These are phyloP conservation scores for Dictyostelium citrinum DNA, from an alignment of 78 protist genomes.

Conservation along the genomic window DNA sequence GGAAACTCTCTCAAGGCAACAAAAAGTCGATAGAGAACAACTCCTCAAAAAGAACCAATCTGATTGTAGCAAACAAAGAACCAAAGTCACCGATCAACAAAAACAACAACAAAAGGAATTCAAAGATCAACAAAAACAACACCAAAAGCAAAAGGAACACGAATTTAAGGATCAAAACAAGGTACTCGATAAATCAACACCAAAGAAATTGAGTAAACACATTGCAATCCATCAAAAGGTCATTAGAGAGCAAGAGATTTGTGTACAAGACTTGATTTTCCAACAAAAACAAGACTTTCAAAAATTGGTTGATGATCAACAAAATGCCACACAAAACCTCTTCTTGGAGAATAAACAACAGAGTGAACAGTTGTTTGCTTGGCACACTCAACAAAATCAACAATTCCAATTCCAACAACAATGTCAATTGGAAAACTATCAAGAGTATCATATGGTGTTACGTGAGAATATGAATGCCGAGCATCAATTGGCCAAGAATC, in stretches of 20 bases:
- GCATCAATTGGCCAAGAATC: conserved; percentile 22
- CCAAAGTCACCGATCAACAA: conserved; percentile 34
- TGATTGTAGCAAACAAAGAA: conserved; percentile 34
- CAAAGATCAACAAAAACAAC: conserved; percentile 68
- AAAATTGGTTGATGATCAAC: conserved; percentile 58
- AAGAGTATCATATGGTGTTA: conserved; percentile 13
- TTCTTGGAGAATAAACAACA: conserved; percentile 50
- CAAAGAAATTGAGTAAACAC: conserved; percentile 68
- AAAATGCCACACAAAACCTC: neutral
- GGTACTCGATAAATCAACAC: conserved; percentile 52
- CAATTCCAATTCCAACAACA: conserved; percentile 22
- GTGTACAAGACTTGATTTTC: conserved; percentile 37
- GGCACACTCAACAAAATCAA: conserved; percentile 59
- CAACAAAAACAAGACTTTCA: conserved; percentile 72
- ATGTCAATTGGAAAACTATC: conserved; percentile 30
- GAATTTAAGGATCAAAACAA: conserved; percentile 47
- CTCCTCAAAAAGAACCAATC: conserved; percentile 53
- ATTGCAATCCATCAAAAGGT: conserved; percentile 62
- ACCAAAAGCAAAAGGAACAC: conserved; percentile 46
- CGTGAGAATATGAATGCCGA: conserved; percentile 55
- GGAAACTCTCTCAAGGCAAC: conserved; percentile 53
- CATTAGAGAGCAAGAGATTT: conserved; percentile 36
- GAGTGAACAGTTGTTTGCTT: conserved; percentile 27
- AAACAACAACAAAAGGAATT: conserved; percentile 67
- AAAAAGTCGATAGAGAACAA: conserved; percentile 58